Evolutionary conservation across 1,284 basidiomycete genomes (phyloP).

Genomic region (Moesziomyces aphidis): DNA sequence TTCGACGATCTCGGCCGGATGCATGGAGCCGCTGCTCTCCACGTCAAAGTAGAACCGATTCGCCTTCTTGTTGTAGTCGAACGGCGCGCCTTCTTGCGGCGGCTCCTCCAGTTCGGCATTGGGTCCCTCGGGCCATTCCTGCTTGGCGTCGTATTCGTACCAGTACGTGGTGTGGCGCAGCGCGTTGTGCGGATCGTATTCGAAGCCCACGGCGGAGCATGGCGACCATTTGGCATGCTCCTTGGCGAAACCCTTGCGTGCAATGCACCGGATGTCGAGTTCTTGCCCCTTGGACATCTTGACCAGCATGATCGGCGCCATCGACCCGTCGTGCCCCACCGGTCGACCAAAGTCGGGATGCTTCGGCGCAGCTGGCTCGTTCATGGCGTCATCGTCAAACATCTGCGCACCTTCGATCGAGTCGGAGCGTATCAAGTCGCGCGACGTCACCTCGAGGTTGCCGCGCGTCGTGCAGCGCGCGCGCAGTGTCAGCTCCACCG

Average conservation of each 20-base stretch:
- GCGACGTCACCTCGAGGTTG: conserved; percentile 83
- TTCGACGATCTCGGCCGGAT: conserved; percentile 64
- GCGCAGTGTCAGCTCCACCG: conserved; percentile 80
- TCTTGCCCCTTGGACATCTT: conserved; percentile 96
- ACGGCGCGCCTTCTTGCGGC: conserved; percentile 58
- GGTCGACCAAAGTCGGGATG: conserved; percentile 83
- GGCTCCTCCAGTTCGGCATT: conserved; percentile 65
- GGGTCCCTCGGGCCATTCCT: conserved; percentile 64
- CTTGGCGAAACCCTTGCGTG: conserved; percentile 98
- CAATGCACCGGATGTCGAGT: conserved; percentile 85
- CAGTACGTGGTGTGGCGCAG: conserved; percentile 95
- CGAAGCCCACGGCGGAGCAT: conserved; percentile 91
- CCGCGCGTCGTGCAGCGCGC: conserved; percentile 74
- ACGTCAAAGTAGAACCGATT: conserved; percentile 66
- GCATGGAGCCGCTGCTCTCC: conserved; percentile 63
- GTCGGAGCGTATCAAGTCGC: conserved; percentile 59
- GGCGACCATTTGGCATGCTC: conserved; percentile 99
- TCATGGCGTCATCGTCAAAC: conserved; percentile 52
- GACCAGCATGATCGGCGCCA: conserved; percentile 78
- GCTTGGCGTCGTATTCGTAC: conserved; percentile 76
- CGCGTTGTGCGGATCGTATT: conserved; percentile 98
- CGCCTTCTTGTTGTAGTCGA: conserved; percentile 61
- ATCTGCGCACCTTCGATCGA: conserved; percentile 46
- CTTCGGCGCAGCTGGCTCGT: conserved; percentile 49
- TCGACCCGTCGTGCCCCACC: conserved; percentile 76